Evolutionary conservation across 2,329 filamentous ascomycete genomes (phyloP), one percentile per base, ranked within the genome.

Genomic region (Lasiodiplodia gonubiensis): DNA sequence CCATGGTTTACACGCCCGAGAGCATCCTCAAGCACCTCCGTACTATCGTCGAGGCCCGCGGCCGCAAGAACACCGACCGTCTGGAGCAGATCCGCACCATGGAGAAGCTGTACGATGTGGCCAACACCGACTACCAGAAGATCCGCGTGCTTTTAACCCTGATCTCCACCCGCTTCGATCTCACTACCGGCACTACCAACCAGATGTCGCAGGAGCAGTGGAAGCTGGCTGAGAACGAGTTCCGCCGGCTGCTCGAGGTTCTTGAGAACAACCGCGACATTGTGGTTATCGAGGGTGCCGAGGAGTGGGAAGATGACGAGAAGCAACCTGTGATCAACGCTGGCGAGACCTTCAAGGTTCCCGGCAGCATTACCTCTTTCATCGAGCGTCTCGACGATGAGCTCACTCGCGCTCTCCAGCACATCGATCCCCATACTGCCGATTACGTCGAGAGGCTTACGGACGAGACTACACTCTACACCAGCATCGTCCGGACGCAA

Each of bases 231-330:
- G 92, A 97, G 81, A 89, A 90, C 79, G 95, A 99, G 78, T 89
- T 98, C 70, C 87, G 87, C 16, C 86, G 86, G 57, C 87, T 99
- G 35, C 86, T 99, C 49, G 84, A 89, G 69, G 89, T 93, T 21
- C 89, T 99, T 49, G 92, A 97, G 79, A 81, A 86, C 69, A 92
- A 92, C 82, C 85, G 86, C 69, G 89, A 95, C 71, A 91, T 94
- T 77, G 85, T 98, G 63, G 92, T 99, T 57, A 85, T 95, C 27
- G 95, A 99, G 82, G 90, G 88, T 72, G 95, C 93, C 25, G 95
- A 99, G 78, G 95, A 99, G 81, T 98, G 95, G 95, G 95, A 99
- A 73, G 95, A 99, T 75, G 96, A 99, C 73, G 96, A 99, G 74
- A 98, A 97, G 85, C 87, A 89, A 49, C 95, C 95, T 16, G 85